A percentile compares a stretch with the other conserved stretches of the same genome.
These are phyloP conservation scores for Ambispora gerdemannii DNA, from an alignment of 192 early-diverging fungal genomes.

Conservation along the genomic window DNA sequence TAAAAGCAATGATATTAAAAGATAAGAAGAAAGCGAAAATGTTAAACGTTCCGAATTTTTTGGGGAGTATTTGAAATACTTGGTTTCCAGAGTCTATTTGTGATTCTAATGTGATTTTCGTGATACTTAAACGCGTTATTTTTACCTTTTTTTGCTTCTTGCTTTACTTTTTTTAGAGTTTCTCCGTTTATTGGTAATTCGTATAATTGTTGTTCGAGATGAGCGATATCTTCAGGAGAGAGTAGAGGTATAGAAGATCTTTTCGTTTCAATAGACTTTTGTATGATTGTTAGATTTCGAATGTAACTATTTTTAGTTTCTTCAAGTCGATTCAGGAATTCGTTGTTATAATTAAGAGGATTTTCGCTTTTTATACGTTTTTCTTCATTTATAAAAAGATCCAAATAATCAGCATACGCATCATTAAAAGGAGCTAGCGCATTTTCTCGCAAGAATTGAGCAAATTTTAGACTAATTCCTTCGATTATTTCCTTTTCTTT, in stretches of 20 bases:
- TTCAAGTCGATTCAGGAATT: constrained; percentile 18
- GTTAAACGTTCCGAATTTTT: too few species aligned
- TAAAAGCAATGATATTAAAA: too few species aligned
- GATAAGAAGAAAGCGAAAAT: too few species aligned
- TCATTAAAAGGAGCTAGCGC: constrained; percentile 32
- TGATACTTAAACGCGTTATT: too few species aligned
- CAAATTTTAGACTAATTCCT: constrained; percentile 26
- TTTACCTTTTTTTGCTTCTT: constrained; percentile 25
- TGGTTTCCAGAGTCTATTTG: too few species aligned
- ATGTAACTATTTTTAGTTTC: constrained; percentile 14
- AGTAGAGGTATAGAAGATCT: constrained; percentile 3
- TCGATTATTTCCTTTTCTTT: constrained; percentile 30
- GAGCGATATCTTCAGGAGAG: constrained; percentile 10
- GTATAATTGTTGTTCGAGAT: constrained; percentile 26
- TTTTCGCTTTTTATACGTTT: constrained; percentile 24
- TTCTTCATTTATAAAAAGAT: constrained; percentile 32
- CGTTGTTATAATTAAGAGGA: constrained; percentile 18
- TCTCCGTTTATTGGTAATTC: constrained; percentile 28
- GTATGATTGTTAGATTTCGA: constrained; percentile 27
- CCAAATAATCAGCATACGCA: constrained; percentile 29
- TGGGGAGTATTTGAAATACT: too few species aligned
- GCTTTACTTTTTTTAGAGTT: constrained; percentile 28
- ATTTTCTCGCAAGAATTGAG: constrained; percentile 35
- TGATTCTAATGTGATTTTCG: too few species aligned
- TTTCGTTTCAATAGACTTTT: constrained; percentile 29